Evolutionary conservation across 148 eudicot species (phyloP).

Genomic region (Rhododendron mucronatum): DNA sequence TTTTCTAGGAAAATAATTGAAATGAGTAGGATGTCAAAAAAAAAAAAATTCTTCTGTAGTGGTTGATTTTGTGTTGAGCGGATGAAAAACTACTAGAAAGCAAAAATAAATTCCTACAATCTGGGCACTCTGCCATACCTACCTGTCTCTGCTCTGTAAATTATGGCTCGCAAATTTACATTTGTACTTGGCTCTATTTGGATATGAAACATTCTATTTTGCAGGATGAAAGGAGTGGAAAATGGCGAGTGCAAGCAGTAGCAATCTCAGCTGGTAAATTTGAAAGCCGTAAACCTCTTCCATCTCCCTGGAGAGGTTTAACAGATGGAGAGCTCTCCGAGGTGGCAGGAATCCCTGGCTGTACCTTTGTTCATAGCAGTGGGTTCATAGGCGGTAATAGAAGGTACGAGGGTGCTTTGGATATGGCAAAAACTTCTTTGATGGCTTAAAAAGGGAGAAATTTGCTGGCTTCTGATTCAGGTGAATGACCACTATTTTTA

Average conservation of each 20-base stretch:
- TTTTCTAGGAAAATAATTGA: not conserved
- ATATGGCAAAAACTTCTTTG: constrained; percentile 52
- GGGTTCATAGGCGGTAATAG: constrained; percentile 55
- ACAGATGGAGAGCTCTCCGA: constrained; percentile 47
- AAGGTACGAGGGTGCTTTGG: constrained; percentile 55
- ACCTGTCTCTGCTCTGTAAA: not conserved
- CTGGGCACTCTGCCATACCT: not conserved
- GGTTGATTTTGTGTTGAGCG: not conserved
- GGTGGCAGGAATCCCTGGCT: constrained; percentile 36
- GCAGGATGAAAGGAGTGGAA: constrained; percentile 59
- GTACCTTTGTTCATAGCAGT: constrained; percentile 55
- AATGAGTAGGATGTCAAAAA: not conserved
- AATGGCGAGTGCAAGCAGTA: constrained; percentile 61
- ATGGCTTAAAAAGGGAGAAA: constrained; percentile 10
- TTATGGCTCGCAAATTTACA: not conserved
- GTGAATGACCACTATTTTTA: not conserved
- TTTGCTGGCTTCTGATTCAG: not conserved
- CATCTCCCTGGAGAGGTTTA: constrained; percentile 53
- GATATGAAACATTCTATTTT: not conserved
- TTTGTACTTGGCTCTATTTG: not conserved
- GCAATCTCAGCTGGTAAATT: constrained; percentile 51
- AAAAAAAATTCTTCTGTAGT: not conserved
- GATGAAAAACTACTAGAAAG: not conserved
- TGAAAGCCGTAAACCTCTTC: constrained; percentile 58
- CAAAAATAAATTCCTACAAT: not conserved